Evolutionary conservation across 306 rosid genomes (phyloP).

Genomic region (Spatholobus suberectus): DNA sequence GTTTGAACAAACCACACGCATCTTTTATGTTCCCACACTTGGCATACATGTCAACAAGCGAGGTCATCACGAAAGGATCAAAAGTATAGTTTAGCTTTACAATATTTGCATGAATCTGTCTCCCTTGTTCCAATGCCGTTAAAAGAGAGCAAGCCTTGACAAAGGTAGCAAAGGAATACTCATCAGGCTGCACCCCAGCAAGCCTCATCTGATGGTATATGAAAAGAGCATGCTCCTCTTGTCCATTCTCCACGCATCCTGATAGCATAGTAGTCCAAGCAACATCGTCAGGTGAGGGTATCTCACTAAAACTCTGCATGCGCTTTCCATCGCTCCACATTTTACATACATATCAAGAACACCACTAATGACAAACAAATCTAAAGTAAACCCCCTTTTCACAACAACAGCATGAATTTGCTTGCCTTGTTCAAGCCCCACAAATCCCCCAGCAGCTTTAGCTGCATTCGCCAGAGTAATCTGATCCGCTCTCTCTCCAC

Average conservation of each 20-base stretch:
- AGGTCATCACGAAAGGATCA: slow-evolving; percentile 78
- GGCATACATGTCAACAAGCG: slow-evolving; percentile 92
- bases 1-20: slow-evolving; percentile 64
- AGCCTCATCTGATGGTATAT: slow-evolving; percentile 76
- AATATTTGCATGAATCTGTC: slow-evolving; percentile 78
- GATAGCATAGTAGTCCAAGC: slow-evolving; percentile 95
- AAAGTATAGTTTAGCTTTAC: slow-evolving; percentile 66
- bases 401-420: slow-evolving; percentile 71
- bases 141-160: slow-evolving; percentile 74
- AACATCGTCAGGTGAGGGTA: slow-evolving; percentile 69
- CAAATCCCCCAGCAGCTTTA: slow-evolving; percentile 72
- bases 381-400: slow-evolving; percentile 55
- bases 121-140: slow-evolving; percentile 83
- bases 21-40: slow-evolving; percentile 80
- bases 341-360: slow-evolving; percentile 82
- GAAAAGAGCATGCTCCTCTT: slow-evolving; percentile 66
- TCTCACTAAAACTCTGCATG: slow-evolving; percentile 61
- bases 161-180: slow-evolving; percentile 81
- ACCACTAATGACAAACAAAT: slow-evolving; percentile 67
- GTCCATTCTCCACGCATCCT: slow-evolving; percentile 81
- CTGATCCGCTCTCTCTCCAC: slow-evolving; percentile 59
- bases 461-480: slow-evolving; percentile 72
- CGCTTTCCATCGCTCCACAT: slow-evolving; percentile 77
- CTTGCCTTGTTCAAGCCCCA: slow-evolving; percentile 67
- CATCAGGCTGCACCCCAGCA: slow-evolving; percentile 73